Conservation (phyloP, 306 rosid species). For the Lathyrus tuberosus region DNA sequence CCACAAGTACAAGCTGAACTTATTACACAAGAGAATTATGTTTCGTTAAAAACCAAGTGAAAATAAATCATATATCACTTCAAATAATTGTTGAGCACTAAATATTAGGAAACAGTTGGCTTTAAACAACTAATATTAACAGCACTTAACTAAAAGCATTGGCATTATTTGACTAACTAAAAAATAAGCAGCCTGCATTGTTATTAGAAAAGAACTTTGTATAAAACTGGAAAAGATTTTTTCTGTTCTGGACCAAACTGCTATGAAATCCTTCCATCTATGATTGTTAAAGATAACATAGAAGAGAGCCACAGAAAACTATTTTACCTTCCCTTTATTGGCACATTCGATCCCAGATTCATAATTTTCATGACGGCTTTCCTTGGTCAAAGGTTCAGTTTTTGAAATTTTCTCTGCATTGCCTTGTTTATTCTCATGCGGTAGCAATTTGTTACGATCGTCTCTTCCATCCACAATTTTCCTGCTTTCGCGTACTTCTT, state of each 20-base stretch:
- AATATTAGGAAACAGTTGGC: not conserved
- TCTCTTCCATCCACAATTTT: constrained; percentile 46
- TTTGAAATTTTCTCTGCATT: constrained; percentile 40
- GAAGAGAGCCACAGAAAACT: constrained; percentile 23
- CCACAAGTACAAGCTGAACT: constrained; percentile 7
- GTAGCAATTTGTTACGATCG: constrained; percentile 41
- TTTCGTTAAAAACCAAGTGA: not conserved
- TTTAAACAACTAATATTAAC: not conserved
- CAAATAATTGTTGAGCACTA: constrained; percentile 4
- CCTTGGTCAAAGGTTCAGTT: constrained; percentile 45
- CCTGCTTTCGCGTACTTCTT: constrained; percentile 48
- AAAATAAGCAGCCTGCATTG: constrained; percentile 23
- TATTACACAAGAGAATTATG: not conserved
- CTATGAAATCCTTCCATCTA: constrained; percentile 32
- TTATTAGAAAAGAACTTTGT: constrained; percentile 15
- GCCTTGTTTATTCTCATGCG: constrained; percentile 38
- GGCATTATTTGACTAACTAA: constrained; percentile 5
- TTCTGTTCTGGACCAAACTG: constrained; percentile 26
- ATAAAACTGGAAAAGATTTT: constrained; percentile 1
- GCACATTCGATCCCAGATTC: constrained; percentile 39
- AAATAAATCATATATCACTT: constrained; percentile 13
- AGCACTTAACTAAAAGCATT: constrained; percentile 10
- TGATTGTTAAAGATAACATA: constrained; percentile 21
- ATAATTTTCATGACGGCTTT: constrained; percentile 38
- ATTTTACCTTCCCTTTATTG: constrained; percentile 52